These are phyloP conservation scores for Aspergillus japonicus DNA, from an alignment of 2,329 filamentous ascomycete genomes.

Conservation along the genomic window DNA sequence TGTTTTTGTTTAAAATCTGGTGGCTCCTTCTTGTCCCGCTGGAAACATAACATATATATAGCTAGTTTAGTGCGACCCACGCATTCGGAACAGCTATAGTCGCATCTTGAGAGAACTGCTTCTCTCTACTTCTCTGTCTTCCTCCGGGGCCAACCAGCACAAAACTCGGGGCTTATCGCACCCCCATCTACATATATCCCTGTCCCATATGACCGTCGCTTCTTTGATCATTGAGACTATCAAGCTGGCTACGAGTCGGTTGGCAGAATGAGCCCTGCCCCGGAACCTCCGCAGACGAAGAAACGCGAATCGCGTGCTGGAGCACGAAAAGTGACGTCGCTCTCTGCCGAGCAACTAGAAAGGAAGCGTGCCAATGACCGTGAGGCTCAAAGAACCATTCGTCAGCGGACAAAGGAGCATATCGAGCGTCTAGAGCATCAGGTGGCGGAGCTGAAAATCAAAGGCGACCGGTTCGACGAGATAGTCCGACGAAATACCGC, in stretches of 20 bases:
- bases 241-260: slow-evolving; percentile 1
- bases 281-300: slow-evolving; percentile 22
- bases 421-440: slow-evolving; percentile 58
- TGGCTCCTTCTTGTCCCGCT: slow-evolving; percentile 7
- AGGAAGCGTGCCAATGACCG: slow-evolving; percentile 61
- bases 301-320: slow-evolving; percentile 52
- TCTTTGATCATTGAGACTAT: slow-evolving; percentile 6
- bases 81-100: slow-evolving; percentile 24
- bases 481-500: slow-evolving; percentile 55
- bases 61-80: slow-evolving; percentile 22
- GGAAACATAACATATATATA: slow-evolving; percentile 13
- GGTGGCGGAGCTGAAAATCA: slow-evolving; percentile 52
- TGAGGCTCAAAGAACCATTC: slow-evolving; percentile 60
- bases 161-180: slow-evolving; percentile 16
- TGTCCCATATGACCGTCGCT: slow-evolving; percentile 13
- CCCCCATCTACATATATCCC: slow-evolving; percentile 7
- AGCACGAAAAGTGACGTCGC: slow-evolving; percentile 56
- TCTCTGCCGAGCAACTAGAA: slow-evolving; percentile 59
- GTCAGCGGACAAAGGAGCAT: slow-evolving; percentile 59
- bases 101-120: slow-evolving; percentile 14
- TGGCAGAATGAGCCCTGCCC: slow-evolving; percentile 26
- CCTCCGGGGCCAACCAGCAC: slow-evolving; percentile 2
- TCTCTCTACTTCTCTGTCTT: slow-evolving; percentile 8
- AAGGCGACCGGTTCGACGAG: slow-evolving; percentile 52
- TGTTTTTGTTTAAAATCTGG: slow-evolving; percentile 9